Conservation (phyloP, 2,329 filamentous ascomycete genomes). For the Diaporthe batatas region DNA sequence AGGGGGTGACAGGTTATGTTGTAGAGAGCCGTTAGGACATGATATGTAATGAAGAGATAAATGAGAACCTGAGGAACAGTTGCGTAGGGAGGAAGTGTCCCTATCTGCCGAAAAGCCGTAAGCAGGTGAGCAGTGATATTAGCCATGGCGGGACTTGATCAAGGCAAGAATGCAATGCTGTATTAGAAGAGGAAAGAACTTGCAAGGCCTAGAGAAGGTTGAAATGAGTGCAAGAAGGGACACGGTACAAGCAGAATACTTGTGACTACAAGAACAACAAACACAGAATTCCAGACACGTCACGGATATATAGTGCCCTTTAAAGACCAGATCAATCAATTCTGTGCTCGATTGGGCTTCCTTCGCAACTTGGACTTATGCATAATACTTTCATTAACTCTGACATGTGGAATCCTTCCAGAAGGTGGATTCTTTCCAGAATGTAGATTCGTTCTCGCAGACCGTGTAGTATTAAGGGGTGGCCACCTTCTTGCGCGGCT, state of each 20-base stretch:
- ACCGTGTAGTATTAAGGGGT: background rate
- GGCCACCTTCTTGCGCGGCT: conserved; percentile 4
- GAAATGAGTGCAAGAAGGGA: background rate
- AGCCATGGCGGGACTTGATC: background rate
- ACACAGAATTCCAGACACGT: background rate
- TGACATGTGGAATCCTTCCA: conserved; percentile 3
- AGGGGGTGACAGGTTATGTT: conserved; percentile 1
- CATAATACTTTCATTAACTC: background rate
- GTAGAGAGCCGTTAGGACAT: background rate
- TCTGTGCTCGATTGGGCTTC: background rate
- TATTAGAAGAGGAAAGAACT: background rate
- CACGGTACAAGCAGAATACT: background rate
- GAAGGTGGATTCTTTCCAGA: background rate
- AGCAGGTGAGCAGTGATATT: background rate
- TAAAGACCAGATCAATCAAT: background rate
- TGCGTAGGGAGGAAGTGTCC: background rate
- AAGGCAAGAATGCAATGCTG: background rate
- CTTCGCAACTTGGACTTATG: background rate
- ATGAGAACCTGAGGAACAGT: background rate
- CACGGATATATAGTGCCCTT: background rate
- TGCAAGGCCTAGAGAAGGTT: background rate
- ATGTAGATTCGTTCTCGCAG: background rate
- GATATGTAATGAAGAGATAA: background rate
- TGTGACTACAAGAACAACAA: background rate
- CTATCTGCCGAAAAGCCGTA: background rate